Evolutionary conservation across 108 stramenopile species (phyloP), one percentile per base, ranked within the genome.

Genomic region (Epipyxis sp.): DNA sequence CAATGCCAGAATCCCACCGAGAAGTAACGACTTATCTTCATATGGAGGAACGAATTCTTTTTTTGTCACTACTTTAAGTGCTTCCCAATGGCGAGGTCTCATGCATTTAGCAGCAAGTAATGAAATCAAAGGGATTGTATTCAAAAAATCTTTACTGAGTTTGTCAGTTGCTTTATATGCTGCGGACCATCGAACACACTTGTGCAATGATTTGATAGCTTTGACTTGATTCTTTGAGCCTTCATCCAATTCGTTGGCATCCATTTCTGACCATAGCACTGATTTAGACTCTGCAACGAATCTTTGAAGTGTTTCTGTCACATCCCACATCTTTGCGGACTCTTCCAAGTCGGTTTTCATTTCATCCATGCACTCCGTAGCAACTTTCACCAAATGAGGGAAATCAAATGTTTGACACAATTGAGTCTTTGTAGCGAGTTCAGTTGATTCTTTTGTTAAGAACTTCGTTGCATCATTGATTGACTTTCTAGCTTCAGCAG

Each of bases 1-100:
- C 0, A 93, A 80, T 29, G 81, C 82, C 13, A 91, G 69, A 32
- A 93, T 42, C 39, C 83, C 85, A 2, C 89, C 88, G 1, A 93
- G 81, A 1, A 78, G 79, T 32, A 91, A 45, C 34, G 81, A 42
- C 20, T 89, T 76, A 76, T 91, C 88, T 61, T 90, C 87, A 57
- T 88, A 82, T 0, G 92, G 92, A 35, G 88, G 86, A 32, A 81
- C 77, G 79, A 92, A 91, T 0, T 78, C 77, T 69, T 89, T 89
- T 74, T 78, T 83, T 40, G 82, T 77, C 35, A 62, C 76, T 13
- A 86, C 57, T 76, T 78, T 77, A 37, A 93, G 88, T 76, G 76
- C 44, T 16, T 84, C 20, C 92, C 92, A 93, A 79, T 93, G 92
- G 41, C 92, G 89, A 27, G 85, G 89, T 32, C 91, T 84, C 90